Base-by-base conservation (phyloP, 306 rosid species). In the Sicyos baderoa region DNA sequence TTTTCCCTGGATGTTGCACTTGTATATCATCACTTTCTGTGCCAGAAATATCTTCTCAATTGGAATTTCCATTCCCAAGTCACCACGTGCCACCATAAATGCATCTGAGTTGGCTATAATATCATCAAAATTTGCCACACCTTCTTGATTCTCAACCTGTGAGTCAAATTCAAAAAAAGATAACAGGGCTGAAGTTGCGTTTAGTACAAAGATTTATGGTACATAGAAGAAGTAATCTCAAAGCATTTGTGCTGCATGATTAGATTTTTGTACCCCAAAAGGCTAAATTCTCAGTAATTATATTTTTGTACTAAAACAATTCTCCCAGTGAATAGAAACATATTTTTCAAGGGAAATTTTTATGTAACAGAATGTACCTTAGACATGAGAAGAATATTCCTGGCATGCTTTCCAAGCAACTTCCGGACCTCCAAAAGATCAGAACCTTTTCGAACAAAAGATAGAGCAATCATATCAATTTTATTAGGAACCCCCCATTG, bases 61-160 rank as follows among this genome's bases (percentile, higher is more conserved):
- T 6, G 99, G 99, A 72, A 93, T 93, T 82, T 93, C 99, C 99
- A 93, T 93, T 70, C 99, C 99, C 48, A 93, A 95, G 83, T 93
- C 98, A 71, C 98, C 98, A 19, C 98, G 81, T 45, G 98, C 98
- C 27, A 93, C 98, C 98, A 93, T 93, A 70, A 93, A 89, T 72
- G 98, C 98, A 86, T 93, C 98, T 12, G 98, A 74, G 48, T 93
- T 86, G 50, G 97, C 90, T 65, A 93, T 89, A 83, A 93, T 93
- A 59, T 93, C 98, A 66, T 93, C 98, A 76, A 93, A 93, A 76
- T 93, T 93, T 17, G 98, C 98, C 76, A 93, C 98, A 17, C 98
- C 99, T 76, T 93, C 97, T 81, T 90, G 99, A 72, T 93, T 93
- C 78, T 93, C 99, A 75, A 93, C 99, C 99, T 93, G 79, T 52